Evolutionary conservation across 345 rosid genomes (phyloP), one percentile per base, ranked within the genome.

Genomic region (Jatropha curcas): DNA sequence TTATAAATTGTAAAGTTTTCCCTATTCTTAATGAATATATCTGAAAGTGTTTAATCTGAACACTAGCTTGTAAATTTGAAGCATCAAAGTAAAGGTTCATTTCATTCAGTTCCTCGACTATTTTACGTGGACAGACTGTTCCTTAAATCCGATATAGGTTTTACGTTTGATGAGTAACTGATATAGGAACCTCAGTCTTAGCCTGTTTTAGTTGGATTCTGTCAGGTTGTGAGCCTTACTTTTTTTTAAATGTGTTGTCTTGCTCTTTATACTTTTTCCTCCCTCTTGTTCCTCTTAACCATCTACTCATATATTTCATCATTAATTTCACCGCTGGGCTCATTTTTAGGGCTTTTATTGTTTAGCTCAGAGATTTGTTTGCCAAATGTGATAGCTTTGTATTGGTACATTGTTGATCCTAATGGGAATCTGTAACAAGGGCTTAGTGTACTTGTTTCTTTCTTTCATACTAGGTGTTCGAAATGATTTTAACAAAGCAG

Each of bases 401-500:
- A n/a, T 19, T 51, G 30, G 37, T 31, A 4, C 22, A 48, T 35
- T 46, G 2, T 71, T 45, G 24, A 28, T 34, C 41, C 53, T 67
- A 30, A 31, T n/a, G 25, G 71, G 16, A 60, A 34, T 69, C 14
- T 69, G 20, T 22, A 75, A 33, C 34, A 58, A 68, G 63, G 25
- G 43, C 53, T 65, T 71, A 28, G 8, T 60, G 65, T 41, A 34
- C 11, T 60, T 52, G 19, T 77, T 66, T 39, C 50, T 51, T 33
- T 55, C 50, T 17, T 65, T 55, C 16, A 16, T 31, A 7, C 65
- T 34, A 76, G 72, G 60, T 46, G 41, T 39, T 55, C 3, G 20
- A 16, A 62, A 92, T 92, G 94, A 84, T 88, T 53, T 79, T 93
- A 65, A 88, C 91, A 19, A 95, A 92, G 82, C 98, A 95, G 65